Percentiles rank a stretch among this genome's conserved stretches.
phyloP scores from a whole-genome alignment of 177 flowering plant genomes.

The Vitis hybrid region DNA sequence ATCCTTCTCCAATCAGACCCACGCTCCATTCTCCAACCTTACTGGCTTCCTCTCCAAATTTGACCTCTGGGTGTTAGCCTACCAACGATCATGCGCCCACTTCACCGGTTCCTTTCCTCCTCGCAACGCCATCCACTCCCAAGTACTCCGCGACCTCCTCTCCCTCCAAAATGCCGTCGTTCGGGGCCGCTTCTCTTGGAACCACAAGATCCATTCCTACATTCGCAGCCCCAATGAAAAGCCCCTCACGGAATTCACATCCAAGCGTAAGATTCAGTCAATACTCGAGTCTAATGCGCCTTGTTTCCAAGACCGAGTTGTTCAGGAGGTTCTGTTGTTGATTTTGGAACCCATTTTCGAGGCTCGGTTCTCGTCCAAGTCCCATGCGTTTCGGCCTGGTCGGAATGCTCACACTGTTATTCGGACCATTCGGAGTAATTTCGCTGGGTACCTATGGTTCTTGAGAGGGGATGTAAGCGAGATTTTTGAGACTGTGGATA shows the following conservation, averaged over 20 bases:
- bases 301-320: constrained; percentile 79
- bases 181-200: constrained; percentile 58
- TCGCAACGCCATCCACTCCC: constrained; percentile 55
- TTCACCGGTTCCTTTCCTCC: constrained; percentile 84
- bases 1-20: constrained; percentile 45
- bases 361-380: constrained; percentile 66
- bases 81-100: constrained; percentile 82
- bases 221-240: constrained; percentile 70
- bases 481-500: constrained; percentile 44
- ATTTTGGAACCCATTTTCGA: constrained; percentile 86
- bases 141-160: constrained; percentile 53
- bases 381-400: constrained; percentile 86
- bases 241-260: constrained; percentile 29
- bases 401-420: constrained; percentile 85
- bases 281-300: constrained; percentile 44
- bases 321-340: constrained; percentile 85
- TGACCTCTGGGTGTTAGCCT: constrained; percentile 92
- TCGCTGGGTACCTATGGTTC: constrained; percentile 94
- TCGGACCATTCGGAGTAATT: constrained; percentile 80
- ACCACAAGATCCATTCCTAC: constrained; percentile 37
- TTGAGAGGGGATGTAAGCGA: constrained; percentile 74
- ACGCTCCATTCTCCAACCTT: constrained; percentile 63
- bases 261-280: constrained; percentile 50
- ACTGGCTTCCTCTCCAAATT: constrained; percentile 81
- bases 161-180: constrained; percentile 70